A percentile compares a stretch with the other conserved stretches of the same genome.
Conservation (phyloP, 805 yeast species). For the Saccharomyces eubayanus region DNA sequence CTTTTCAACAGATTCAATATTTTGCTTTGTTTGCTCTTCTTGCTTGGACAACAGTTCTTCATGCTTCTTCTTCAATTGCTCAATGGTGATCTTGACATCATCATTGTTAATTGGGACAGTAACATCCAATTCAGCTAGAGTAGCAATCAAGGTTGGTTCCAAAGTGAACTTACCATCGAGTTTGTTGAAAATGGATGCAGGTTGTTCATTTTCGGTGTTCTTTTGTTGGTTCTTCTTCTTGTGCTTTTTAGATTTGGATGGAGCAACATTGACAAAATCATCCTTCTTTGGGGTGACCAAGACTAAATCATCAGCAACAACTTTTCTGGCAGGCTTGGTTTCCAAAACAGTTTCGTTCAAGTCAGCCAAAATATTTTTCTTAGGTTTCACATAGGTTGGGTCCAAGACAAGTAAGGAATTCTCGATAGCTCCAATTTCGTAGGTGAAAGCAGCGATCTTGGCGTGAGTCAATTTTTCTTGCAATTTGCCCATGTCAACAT, state of each 20-base stretch:
- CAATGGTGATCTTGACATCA: slow-evolving; percentile 58
- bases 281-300: slow-evolving; percentile 37
- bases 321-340: slow-evolving; percentile 37
- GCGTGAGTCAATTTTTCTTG: slow-evolving; percentile 67
- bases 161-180: slow-evolving; percentile 48
- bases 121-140: slow-evolving; percentile 67
- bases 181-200: slow-evolving; percentile 8
- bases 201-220: slow-evolving; percentile 4
- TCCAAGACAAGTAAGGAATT: slow-evolving; percentile 66
- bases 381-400: slow-evolving; percentile 62
- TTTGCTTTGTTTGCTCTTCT: slow-evolving; percentile 70
- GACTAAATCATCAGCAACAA: slow-evolving; percentile 55
- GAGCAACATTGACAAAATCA: slow-evolving; percentile 40
- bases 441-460: slow-evolving; percentile 72
- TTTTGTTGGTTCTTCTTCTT: slow-evolving; percentile 38
- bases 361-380: slow-evolving; percentile 26
- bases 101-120: slow-evolving; percentile 71
- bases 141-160: slow-evolving; percentile 71
- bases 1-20: slow-evolving; percentile 67
- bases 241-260: slow-evolving; percentile 44
- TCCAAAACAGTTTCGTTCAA: slow-evolving; percentile 26
- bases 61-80: slow-evolving; percentile 63
- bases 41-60: slow-evolving; percentile 60
- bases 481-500: slow-evolving; percentile 49
- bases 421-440: slow-evolving; percentile 71